Conservation (phyloP, 2,329 filamentous ascomycete genomes). For the Cordyceps pruinosa region DNA sequence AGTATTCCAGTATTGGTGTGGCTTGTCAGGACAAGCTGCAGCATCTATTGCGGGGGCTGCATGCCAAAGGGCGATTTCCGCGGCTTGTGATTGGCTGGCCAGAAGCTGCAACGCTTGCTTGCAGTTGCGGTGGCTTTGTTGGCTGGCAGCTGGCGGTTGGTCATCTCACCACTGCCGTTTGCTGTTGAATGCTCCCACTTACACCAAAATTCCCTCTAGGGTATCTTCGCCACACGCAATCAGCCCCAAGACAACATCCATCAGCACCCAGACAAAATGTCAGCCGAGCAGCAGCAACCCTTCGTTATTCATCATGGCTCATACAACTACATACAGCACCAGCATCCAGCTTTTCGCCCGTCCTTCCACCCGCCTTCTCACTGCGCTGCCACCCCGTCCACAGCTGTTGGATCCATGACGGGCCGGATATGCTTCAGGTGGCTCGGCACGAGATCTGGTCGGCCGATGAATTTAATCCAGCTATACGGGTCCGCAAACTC, state of each 20-base stretch:
- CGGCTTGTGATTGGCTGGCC: too few relatives aligned
- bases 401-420: conserved; percentile 3
- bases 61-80: too few relatives aligned
- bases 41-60: too few relatives aligned
- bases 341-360: not conserved
- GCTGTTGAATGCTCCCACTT: too few relatives aligned
- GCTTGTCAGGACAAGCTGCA: too few relatives aligned
- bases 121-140: too few relatives aligned
- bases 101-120: too few relatives aligned
- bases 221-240: too few relatives aligned
- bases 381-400: not conserved
- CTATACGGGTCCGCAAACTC: conserved; percentile 11
- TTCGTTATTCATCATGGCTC: not conserved
- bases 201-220: too few relatives aligned
- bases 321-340: not conserved
- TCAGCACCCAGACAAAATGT: not conserved
- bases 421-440: conserved; percentile 6
- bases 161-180: too few relatives aligned
- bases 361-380: not conserved
- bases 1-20: not conserved
- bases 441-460: conserved; percentile 1
- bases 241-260: not conserved
- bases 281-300: too few relatives aligned
- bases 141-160: too few relatives aligned
- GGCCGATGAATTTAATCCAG: conserved; percentile 11